A percentile compares a stretch with the other conserved stretches of the same genome.
Evolutionary conservation across 352 stramenopile species (phyloP).

Genomic region (Globisporangium canariense): DNA sequence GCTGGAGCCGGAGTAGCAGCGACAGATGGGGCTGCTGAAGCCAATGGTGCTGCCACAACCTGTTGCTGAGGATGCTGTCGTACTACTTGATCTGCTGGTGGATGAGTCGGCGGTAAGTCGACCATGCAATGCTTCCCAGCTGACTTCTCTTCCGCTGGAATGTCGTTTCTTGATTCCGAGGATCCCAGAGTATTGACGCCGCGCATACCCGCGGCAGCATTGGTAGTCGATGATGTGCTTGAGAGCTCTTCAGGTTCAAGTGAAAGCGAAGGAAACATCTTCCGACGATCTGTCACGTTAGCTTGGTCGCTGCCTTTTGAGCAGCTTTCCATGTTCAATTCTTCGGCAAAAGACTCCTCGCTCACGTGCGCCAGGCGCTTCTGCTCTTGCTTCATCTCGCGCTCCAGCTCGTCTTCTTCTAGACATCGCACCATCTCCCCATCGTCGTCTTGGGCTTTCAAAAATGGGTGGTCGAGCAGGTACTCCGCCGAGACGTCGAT

Average conservation of each 20-base stretch:
- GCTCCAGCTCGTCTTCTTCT: slow-evolving; percentile 63
- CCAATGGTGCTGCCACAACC: not conserved
- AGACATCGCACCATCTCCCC: slow-evolving; percentile 74
- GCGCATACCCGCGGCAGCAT: slow-evolving; percentile 14
- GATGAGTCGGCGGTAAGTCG: slow-evolving; percentile 23
- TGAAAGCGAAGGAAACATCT: slow-evolving; percentile 54
- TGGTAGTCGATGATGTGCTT: slow-evolving; percentile 22
- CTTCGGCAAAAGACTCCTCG: slow-evolving; percentile 55
- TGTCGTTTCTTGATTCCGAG: slow-evolving; percentile 12
- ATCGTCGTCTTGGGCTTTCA: slow-evolving; percentile 78
- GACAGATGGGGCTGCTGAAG: not conserved
- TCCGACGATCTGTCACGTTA: slow-evolving; percentile 35
- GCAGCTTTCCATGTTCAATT: slow-evolving; percentile 77
- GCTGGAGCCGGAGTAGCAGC: not conserved
- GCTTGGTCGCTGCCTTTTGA: slow-evolving; percentile 38
- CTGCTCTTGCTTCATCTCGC: slow-evolving; percentile 45
- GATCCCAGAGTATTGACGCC: slow-evolving; percentile 13
- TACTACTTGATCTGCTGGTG: slow-evolving; percentile 10
- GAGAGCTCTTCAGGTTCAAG: slow-evolving; percentile 50
- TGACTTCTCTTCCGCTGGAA: slow-evolving; percentile 48
- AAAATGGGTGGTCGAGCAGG: slow-evolving; percentile 66
- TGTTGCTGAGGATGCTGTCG: slow-evolving; percentile 9
- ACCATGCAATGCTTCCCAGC: slow-evolving; percentile 40
- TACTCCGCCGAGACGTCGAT: slow-evolving; percentile 84
- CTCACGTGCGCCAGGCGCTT: slow-evolving; percentile 49